Evolutionary conservation across 176 grass and related monocot genomes (phyloP).

Genomic region (Sorghum bicolor): Sorghum_bicolor_NCBIv3 NC_012877.2:58096501-58097000

Average conservation of each 20-base stretch:
- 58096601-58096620: neutral
- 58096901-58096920: constrained; percentile 34
- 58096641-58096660: constrained; percentile 30
- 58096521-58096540: neutral
- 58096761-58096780: constrained; percentile 99
- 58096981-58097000: constrained; percentile 92
- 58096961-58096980: constrained; percentile 99
- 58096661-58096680: constrained; percentile 99
- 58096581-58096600: neutral
- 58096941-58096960: constrained; percentile 97
- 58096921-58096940: constrained; percentile 88
- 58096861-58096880: neutral
- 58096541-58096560: neutral
- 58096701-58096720: constrained; percentile 98
- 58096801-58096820: constrained; percentile 89
- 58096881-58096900: constrained; percentile 15
- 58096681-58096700: constrained; percentile 97
- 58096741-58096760: constrained; percentile 94
- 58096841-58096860: neutral
- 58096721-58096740: constrained; percentile 96
- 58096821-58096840: constrained; percentile 94
- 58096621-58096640: neutral
- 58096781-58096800: constrained; percentile 96
- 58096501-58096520: neutral
- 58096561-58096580: constrained; percentile 17